Conservation (phyloP, 2,329 filamentous ascomycete species). For the Coniochaeta sp. region DNA sequence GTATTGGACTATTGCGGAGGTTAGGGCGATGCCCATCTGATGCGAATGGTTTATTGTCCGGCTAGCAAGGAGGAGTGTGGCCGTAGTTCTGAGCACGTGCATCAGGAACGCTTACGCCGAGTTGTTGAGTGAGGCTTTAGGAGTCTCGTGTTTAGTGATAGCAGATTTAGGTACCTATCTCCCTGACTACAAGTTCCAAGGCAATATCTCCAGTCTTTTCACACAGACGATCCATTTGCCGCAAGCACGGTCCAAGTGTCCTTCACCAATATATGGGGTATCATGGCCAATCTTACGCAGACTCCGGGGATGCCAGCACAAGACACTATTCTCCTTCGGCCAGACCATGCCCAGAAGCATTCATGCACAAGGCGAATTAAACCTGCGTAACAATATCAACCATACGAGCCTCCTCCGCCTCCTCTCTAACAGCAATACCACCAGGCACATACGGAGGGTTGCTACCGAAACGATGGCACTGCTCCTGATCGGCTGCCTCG, state of each 20-base stretch:
- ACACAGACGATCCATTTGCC: neutral
- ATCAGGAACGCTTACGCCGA: no score
- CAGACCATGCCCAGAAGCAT: neutral
- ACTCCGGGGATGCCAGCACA: neutral
- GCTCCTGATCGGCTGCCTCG: conserved; percentile 22
- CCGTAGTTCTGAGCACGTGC: neutral
- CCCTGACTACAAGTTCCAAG: neutral
- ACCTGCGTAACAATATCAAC: conserved; percentile 31
- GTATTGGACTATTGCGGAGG: conserved; percentile 73
- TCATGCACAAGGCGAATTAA: neutral
- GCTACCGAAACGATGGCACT: conserved; percentile 23
- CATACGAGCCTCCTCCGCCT: conserved; percentile 39
- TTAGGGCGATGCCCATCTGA: conserved; percentile 62
- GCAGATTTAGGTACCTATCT: neutral
- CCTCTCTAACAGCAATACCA: conserved; percentile 49
- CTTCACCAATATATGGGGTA: neutral
- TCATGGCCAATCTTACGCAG: neutral
- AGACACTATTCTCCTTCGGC: neutral
- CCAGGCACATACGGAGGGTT: conserved; percentile 38
- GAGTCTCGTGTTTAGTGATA: neutral
- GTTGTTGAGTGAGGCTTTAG: neutral
- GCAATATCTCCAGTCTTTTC: neutral
- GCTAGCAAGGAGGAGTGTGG: neutral
- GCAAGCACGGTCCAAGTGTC: neutral
- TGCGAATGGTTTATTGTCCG: neutral